Conservation (phyloP, 768 basidiomycete species). For the Mrakia frigida region DNA sequence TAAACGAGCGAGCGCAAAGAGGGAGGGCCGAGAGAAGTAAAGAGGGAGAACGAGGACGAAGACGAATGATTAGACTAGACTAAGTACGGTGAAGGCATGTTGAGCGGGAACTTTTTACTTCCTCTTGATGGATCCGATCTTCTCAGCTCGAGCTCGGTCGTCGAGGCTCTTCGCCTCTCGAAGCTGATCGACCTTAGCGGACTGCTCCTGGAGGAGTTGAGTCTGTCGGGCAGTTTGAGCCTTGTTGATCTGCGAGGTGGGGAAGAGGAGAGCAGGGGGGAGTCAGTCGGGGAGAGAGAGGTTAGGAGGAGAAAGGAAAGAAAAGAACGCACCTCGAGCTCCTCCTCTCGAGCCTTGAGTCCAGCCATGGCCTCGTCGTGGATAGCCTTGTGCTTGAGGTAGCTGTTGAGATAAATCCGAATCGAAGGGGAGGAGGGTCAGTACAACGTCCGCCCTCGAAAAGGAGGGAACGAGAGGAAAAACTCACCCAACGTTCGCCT, state of each 20-base stretch:
- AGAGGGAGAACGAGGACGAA: too few relatives aligned
- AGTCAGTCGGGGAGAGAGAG: neutral
- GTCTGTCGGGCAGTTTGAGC: neutral
- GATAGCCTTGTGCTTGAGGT: slow-evolving; percentile 16
- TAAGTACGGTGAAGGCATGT: too few relatives aligned
- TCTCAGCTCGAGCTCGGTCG: slow-evolving; percentile 4
- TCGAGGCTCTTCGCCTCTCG: slow-evolving; percentile 8
- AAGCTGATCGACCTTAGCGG: slow-evolving; percentile 11
- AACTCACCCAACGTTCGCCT: slow-evolving; percentile 11
- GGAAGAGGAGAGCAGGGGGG: too few relatives aligned
- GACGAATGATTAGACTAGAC: too few relatives aligned
- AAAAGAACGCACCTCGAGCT: neutral
- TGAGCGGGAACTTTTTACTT: neutral
- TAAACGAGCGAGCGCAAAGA: neutral
- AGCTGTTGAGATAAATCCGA: too few relatives aligned
- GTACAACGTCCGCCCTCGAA: too few relatives aligned
- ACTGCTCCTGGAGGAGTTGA: slow-evolving; percentile 4
- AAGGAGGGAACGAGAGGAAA: too few relatives aligned
- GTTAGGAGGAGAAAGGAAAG: neutral
- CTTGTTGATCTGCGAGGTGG: neutral
- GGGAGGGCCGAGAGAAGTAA: neutral
- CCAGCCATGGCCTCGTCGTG: neutral
- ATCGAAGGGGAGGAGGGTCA: too few relatives aligned
- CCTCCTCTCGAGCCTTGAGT: slow-evolving; percentile 12
- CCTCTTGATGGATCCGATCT: slow-evolving; percentile 9